Evolutionary conservation across 805 yeast genomes (phyloP).

Genomic region (Blastobotrys terrestris): DNA sequence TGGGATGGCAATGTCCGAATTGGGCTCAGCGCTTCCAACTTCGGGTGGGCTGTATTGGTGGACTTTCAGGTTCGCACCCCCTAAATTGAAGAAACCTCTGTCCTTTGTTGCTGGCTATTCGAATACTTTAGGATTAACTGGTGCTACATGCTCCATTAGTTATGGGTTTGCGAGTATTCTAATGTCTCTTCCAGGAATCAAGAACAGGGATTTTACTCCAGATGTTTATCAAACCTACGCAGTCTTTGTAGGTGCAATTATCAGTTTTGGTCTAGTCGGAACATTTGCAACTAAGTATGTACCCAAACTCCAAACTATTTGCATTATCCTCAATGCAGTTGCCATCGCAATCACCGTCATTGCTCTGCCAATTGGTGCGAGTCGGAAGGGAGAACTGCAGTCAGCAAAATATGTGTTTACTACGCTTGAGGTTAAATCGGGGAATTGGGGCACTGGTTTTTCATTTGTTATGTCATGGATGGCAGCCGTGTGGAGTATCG

Average conservation of each 20-base stretch:
- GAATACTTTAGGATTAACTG: conserved; percentile 59
- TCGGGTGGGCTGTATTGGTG: conserved; percentile 68
- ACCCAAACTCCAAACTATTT: conserved; percentile 53
- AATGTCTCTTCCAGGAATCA: conserved; percentile 32
- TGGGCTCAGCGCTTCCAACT: conserved; percentile 61
- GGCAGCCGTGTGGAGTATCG: conserved; percentile 73
- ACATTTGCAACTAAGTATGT: conserved; percentile 51
- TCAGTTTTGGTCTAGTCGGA: conserved; percentile 47
- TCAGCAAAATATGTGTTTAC: conserved; percentile 45
- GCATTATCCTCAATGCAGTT: conserved; percentile 48
- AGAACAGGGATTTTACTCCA: conserved; percentile 50
- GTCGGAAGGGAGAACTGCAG: conserved; percentile 41
- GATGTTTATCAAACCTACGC: conserved; percentile 55
- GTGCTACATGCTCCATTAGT: conserved; percentile 58
- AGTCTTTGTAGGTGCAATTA: conserved; percentile 54
- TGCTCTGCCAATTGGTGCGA: conserved; percentile 16
- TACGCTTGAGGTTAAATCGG: conserved; percentile 40
- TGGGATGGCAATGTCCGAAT: conserved; percentile 64
- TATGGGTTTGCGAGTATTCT: conserved; percentile 66
- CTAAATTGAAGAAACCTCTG: conserved; percentile 43
- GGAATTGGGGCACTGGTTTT: conserved; percentile 54
- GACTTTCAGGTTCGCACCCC: conserved; percentile 54
- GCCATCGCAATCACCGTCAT: conserved; percentile 43
- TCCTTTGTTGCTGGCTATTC: conserved; percentile 63
- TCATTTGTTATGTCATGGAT: conserved; percentile 48